Evolutionary conservation across 1,284 basidiomycete genomes (phyloP), one percentile per base, ranked within the genome.

Genomic region (Ceratobasidium sp.): DNA sequence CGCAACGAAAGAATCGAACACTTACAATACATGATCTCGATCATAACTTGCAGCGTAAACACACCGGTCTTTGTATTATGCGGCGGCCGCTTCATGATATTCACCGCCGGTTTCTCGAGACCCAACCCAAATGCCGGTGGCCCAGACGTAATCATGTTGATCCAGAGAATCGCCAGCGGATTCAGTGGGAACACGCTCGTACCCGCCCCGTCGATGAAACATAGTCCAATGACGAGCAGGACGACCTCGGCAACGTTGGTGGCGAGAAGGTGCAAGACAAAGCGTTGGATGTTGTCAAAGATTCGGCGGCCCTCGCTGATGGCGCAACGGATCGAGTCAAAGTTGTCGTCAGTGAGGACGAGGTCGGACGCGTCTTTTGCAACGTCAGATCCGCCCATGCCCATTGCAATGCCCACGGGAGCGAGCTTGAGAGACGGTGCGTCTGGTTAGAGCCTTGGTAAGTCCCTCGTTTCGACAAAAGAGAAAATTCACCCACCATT

Each of bases 281-380:
- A 87, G 38, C 85, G 82, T 79, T 87, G 86, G 73, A 88, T 87
- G 79, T 88, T 88, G 69, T 84, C 84, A 81, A 87, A 87, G 66
- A 80, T 78, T 54, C 79, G 75, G 83, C 92, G 88, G 8, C 92
- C 92, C 82, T 93, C 91, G 78, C 88, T 86, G 80, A 93, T 89
- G 12, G 92, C 92, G 77, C 89, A 88, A 27, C 89, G 88, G 81
- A 93, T 93, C 30, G 90, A 90, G 55, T 90, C 89, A 82, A 93
- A 93, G 85, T 93, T 92, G 85, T 93, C 91, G 82, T 93, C 90
- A 44, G 89, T 89, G 69, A 93, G 85, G 0, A 93, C 91, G 66
- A 93, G 86, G 82, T 91, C 90, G 20, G 89, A 87, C 6, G 87
- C 86, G 73, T 88, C 88, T 81, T 90, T 90, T 54, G 92, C 92